phyloP scores from a whole-genome alignment of 2,329 filamentous ascomycete genomes.

The Arthrobotrys iridis region DNA sequence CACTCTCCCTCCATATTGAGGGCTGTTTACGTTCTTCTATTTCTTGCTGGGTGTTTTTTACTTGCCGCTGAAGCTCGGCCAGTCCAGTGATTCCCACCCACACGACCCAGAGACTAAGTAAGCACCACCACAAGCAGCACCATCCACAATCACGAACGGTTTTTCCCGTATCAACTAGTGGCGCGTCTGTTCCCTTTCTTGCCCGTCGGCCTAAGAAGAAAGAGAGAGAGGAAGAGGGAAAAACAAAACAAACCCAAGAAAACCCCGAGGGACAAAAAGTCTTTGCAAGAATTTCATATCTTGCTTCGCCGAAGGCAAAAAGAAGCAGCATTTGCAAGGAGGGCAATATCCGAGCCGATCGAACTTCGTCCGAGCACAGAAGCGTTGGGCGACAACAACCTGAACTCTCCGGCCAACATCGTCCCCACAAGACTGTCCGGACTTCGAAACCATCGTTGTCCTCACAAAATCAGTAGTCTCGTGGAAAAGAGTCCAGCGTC shows the following conservation, averaged over 20 bases:
- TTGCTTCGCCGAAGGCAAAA: slow-evolving; percentile 41
- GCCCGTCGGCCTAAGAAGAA: background rate
- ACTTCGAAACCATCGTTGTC: slow-evolving; percentile 9
- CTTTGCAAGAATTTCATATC: slow-evolving; percentile 20
- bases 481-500: background rate
- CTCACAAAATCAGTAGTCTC: background rate
- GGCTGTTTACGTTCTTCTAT: slow-evolving; percentile 1
- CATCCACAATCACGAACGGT: slow-evolving; percentile 22
- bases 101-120: slow-evolving; percentile 14
- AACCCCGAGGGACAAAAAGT: too few relatives aligned
- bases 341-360: slow-evolving; percentile 42
- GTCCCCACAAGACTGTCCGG: slow-evolving; percentile 13
- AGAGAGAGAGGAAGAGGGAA: background rate
- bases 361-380: slow-evolving; percentile 7
- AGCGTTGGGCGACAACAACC: slow-evolving; percentile 50
- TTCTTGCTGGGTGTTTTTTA: slow-evolving; percentile 35
- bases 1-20: background rate
- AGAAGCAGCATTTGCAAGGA: background rate
- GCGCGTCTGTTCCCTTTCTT: slow-evolving; percentile 43
- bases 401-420: slow-evolving; percentile 33
- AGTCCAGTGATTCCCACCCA: slow-evolving; percentile 40
- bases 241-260: background rate
- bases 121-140: background rate
- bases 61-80: slow-evolving; percentile 54
- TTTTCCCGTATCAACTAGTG: slow-evolving; percentile 34